Percentiles rank a stretch among this genome's conserved stretches.
Evolutionary conservation across 345 rosid genomes (phyloP).

Genomic region (Murraya paniculata): DNA sequence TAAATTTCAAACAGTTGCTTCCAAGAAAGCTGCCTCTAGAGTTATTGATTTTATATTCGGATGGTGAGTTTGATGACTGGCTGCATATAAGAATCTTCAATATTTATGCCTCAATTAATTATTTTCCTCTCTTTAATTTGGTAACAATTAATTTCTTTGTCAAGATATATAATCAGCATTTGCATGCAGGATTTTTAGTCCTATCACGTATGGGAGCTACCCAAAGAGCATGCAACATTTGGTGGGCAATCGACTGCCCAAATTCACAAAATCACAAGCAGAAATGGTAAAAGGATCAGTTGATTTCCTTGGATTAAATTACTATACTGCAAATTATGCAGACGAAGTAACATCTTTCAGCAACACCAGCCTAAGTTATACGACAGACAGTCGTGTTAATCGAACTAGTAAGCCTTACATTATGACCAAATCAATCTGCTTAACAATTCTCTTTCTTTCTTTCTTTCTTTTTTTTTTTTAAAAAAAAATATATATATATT

Average conservation of each 20-base stretch:
- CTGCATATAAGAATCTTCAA: too few species aligned
- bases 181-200: conserved; percentile 41
- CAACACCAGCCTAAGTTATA: conserved; percentile 18
- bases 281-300: conserved; percentile 45
- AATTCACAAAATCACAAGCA: conserved; percentile 42
- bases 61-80: conserved; percentile 22
- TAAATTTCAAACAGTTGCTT: conserved; percentile 23
- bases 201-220: conserved; percentile 47
- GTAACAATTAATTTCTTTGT: not conserved
- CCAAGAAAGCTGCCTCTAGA: conserved; percentile 34
- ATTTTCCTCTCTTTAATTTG: not conserved
- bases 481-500: too few species aligned
- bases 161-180: too few species aligned
- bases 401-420: conserved; percentile 18
- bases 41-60: conserved; percentile 48
- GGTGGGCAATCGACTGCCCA: conserved; percentile 47
- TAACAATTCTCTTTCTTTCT: not conserved
- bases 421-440: not conserved
- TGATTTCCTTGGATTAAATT: conserved; percentile 59
- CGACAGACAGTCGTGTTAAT: conserved; percentile 25
- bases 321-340: conserved; percentile 44
- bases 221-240: conserved; percentile 34
- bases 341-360: conserved; percentile 15
- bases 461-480: too few species aligned
- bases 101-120: too few species aligned